These are phyloP conservation scores for Lecanosticta acicola DNA, from an alignment of 2,329 filamentous ascomycete genomes.

Conservation along the genomic window DNA sequence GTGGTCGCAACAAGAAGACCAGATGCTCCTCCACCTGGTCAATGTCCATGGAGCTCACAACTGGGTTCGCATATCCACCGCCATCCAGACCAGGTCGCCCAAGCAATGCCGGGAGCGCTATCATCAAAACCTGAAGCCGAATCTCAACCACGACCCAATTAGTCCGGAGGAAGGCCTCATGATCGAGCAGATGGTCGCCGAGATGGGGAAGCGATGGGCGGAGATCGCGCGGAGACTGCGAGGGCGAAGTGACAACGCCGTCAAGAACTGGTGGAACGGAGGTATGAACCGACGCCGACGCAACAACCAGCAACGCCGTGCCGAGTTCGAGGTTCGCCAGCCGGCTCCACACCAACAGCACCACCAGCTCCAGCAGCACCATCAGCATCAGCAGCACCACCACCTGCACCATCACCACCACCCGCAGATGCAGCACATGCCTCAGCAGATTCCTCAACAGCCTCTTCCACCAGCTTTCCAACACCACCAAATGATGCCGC, in stretches of 20 bases:
- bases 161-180: constrained; percentile 66
- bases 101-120: constrained; percentile 95
- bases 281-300: constrained; percentile 71
- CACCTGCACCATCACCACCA: constrained; percentile 21
- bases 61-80: constrained; percentile 80
- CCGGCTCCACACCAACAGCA: constrained; percentile 21
- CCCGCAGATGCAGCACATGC: constrained; percentile 21
- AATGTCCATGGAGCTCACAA: constrained; percentile 68
- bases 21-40: constrained; percentile 64
- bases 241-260: constrained; percentile 86
- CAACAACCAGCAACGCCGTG: constrained; percentile 34
- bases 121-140: constrained; percentile 86
- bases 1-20: constrained; percentile 75
- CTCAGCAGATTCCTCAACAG: constrained; percentile 17
- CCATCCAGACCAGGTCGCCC: constrained; percentile 71
- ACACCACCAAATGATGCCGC: constrained; percentile 16
- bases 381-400: constrained; percentile 20
- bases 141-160: constrained; percentile 72
- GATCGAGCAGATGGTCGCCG: constrained; percentile 71
- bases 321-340: constrained; percentile 30
- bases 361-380: constrained; percentile 20
- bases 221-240: constrained; percentile 79
- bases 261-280: constrained; percentile 98
- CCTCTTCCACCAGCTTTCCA: constrained; percentile 23
- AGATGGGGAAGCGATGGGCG: constrained; percentile 84